Base-by-base conservation (phyloP, 495 filamentous ascomycete genomes). In the Penicillium odoratum region DNA sequence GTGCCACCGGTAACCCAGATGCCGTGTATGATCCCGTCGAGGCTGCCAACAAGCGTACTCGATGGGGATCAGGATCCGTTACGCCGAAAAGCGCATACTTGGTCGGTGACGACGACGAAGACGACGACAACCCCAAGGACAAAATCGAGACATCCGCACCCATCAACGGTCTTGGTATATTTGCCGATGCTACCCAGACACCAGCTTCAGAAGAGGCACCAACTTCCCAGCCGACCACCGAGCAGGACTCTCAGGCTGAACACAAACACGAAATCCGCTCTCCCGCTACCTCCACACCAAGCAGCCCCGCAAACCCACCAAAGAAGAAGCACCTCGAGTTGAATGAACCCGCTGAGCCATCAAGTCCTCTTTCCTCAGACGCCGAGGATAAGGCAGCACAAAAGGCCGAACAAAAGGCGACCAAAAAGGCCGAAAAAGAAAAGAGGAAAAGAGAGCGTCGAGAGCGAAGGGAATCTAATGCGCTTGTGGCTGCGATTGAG, bases 11-110 rank as follows among this genome's bases (percentile, higher is more conserved):
- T 1, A 44, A 72, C 8, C 62, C 64, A 2, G 55, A 71, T 55
- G 73, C 73, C 13, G 59, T 64, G 3, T 70, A 59, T 28, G 66
- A 73, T 44, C 55, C 55, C 15, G 48, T 34, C 5, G 44, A 16
- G 4, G 53, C 49, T 25, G 48, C 40, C 1, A 68, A 46, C 38
- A 58, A 48, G 26, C 11, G 44, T 48, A 15, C 53, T 47, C 53
- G 38, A 53, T 42, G 36, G 48, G 28, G 36, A 5, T 29, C 26
- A 7, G 28, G 7, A 15, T 21, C 55, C 0, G 34, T 11, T 2
- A 49, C 51, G 11, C 49, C 16, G 13, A 74, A 69, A 59, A 74
- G 73, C 56, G 28, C 49, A 1, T 49, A 57, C 31, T 66, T 48
- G 31, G 71, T 77, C 21, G 51, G 51, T 3, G 61, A 65, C 13